A percentile compares a stretch with the other conserved stretches of the same genome.
phyloP scores from a whole-genome alignment of 495 filamentous ascomycete genomes.

The Podospora australis region DNA sequence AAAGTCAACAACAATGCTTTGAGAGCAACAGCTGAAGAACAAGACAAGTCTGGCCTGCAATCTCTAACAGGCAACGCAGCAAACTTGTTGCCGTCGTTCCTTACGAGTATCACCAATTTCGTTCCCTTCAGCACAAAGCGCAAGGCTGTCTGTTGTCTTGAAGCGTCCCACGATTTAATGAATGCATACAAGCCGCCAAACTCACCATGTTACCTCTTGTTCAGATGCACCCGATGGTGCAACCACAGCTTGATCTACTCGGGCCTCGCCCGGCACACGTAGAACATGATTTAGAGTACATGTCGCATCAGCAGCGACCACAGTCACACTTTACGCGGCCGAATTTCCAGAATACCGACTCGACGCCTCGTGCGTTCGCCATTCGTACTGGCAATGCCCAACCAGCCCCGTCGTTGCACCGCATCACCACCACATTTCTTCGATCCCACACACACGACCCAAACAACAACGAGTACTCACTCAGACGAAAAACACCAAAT shows the following conservation, averaged over 20 bases:
- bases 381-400: conserved; percentile 38
- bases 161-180: not conserved
- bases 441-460: conserved; percentile 32
- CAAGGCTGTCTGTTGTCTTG: no score
- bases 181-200: not conserved
- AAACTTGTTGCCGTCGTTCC: conserved; percentile 10
- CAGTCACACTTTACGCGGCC: conserved; percentile 11
- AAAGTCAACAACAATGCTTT: conserved; percentile 29
- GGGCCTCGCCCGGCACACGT: conserved; percentile 25
- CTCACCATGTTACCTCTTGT: conserved; percentile 39
- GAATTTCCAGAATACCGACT: conserved; percentile 9
- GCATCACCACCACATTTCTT: conserved; percentile 25
- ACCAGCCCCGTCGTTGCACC: conserved; percentile 25
- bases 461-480: conserved; percentile 61
- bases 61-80: not conserved
- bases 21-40: conserved; percentile 21
- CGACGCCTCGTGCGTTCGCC: conserved; percentile 31
- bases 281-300: conserved; percentile 23
- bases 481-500: conserved; percentile 89
- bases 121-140: no score
- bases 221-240: conserved; percentile 47
- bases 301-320: conserved; percentile 20
- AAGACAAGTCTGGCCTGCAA: conserved; percentile 26
- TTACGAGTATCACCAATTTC: no score
- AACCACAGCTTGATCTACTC: conserved; percentile 31